These are phyloP conservation scores for Starmerella tilneyi DNA, from an alignment of 805 yeast genomes.

Conservation along the genomic window DNA sequence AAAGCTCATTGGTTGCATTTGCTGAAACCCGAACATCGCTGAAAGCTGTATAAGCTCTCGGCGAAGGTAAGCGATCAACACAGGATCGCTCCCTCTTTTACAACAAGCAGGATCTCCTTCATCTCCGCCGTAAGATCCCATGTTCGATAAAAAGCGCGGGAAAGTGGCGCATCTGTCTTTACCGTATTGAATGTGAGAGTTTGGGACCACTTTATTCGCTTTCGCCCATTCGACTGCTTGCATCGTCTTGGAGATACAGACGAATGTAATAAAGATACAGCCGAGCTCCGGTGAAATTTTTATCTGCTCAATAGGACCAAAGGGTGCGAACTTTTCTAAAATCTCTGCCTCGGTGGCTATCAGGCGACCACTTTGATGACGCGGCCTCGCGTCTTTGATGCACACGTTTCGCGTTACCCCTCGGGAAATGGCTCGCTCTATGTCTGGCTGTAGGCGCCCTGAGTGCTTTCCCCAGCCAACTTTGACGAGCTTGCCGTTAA, in stretches of 20 bases:
- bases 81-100: too few species aligned
- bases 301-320: constrained; percentile 92
- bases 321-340: constrained; percentile 46
- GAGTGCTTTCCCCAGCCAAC: constrained; percentile 98
- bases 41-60: too few species aligned
- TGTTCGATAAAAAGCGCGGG: constrained; percentile 10
- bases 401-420: constrained; percentile 93
- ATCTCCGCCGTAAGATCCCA: too few species aligned
- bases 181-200: constrained; percentile 78
- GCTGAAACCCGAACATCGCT: too few species aligned
- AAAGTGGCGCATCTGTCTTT: constrained; percentile 89
- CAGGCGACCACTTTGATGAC: background rate
- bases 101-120: too few species aligned
- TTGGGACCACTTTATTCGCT: constrained; percentile 49
- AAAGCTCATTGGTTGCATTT: too few species aligned
- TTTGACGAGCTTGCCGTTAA: constrained; percentile 75
- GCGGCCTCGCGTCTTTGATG: constrained; percentile 30
- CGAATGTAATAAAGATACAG: constrained; percentile 85
- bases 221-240: constrained; percentile 86
- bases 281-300: constrained; percentile 73
- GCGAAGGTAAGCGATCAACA: too few species aligned
- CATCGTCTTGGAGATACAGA: constrained; percentile 82
- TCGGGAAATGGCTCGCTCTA: constrained; percentile 78
- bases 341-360: constrained; percentile 6
- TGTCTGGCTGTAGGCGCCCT: constrained; percentile 79